These are phyloP conservation scores for Penicillium sp. DNA, from an alignment of 2,329 filamentous ascomycete genomes.

Conservation along the genomic window DNA sequence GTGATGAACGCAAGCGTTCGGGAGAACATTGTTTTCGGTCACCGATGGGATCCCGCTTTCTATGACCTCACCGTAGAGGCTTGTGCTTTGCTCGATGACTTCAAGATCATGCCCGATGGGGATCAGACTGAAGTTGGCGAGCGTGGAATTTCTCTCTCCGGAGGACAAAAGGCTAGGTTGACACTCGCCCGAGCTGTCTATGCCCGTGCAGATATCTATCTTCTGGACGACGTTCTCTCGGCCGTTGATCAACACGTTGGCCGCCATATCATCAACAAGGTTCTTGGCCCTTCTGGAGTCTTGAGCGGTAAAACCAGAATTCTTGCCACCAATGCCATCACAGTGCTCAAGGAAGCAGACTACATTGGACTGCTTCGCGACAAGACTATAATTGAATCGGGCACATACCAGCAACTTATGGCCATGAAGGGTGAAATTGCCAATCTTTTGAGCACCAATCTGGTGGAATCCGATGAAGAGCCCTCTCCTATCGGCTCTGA, in stretches of 20 bases:
- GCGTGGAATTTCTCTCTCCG: slow-evolving; percentile 91
- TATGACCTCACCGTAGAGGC: slow-evolving; percentile 91
- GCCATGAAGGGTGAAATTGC: slow-evolving; percentile 91
- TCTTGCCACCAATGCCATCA: slow-evolving; percentile 91
- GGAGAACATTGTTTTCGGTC: slow-evolving; percentile 96
- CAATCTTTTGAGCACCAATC: slow-evolving; percentile 76
- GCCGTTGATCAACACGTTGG: slow-evolving; percentile 99
- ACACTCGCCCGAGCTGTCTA: slow-evolving; percentile 93
- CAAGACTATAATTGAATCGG: slow-evolving; percentile 79
- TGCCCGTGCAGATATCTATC: slow-evolving; percentile 91
- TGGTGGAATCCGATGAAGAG: slow-evolving; percentile 46
- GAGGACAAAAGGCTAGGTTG: slow-evolving; percentile 92
- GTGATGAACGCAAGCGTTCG: slow-evolving; percentile 97
- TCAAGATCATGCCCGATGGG: slow-evolving; percentile 87
- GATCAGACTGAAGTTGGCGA: slow-evolving; percentile 97
- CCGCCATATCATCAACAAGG: slow-evolving; percentile 89
- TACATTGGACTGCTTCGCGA: slow-evolving; percentile 84
- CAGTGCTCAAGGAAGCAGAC: slow-evolving; percentile 84
- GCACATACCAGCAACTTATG: slow-evolving; percentile 86
- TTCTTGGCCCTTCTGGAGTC: slow-evolving; percentile 81
- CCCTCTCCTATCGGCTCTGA: slow-evolving; percentile 55
- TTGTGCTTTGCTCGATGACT: slow-evolving; percentile 88
- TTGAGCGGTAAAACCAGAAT: slow-evolving; percentile 85
- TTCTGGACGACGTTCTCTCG: slow-evolving; percentile 90
- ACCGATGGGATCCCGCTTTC: slow-evolving; percentile 89